Conservation (phyloP, 1,284 basidiomycete species). For the Pascua sp. region DNA sequence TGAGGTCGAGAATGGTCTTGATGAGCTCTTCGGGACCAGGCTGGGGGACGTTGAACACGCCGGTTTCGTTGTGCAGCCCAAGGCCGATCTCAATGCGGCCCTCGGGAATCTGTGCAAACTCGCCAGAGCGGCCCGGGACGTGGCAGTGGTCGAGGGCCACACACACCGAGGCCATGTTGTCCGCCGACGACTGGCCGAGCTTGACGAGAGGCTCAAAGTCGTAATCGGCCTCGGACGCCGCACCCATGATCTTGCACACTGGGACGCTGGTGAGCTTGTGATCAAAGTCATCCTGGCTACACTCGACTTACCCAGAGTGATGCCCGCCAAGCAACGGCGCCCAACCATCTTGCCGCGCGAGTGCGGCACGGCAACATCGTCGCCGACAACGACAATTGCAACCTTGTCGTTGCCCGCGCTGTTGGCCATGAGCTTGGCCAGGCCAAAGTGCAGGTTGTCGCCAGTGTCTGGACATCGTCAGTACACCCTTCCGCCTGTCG, state of each 20-base stretch:
- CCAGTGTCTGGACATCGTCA: slow-evolving; percentile 39
- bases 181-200: slow-evolving; percentile 36
- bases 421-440: slow-evolving; percentile 30
- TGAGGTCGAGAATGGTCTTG: slow-evolving; percentile 35
- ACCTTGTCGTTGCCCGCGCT: slow-evolving; percentile 46
- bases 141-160: slow-evolving; percentile 54
- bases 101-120: slow-evolving; percentile 46
- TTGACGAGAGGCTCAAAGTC: slow-evolving; percentile 34
- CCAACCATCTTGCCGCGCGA: slow-evolving; percentile 52
- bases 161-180: slow-evolving; percentile 51
- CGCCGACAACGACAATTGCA: slow-evolving; percentile 52
- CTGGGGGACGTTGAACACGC: slow-evolving; percentile 43
- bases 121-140: slow-evolving; percentile 51
- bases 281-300: not conserved
- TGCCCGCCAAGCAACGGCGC: slow-evolving; percentile 51
- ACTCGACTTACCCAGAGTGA: slow-evolving; percentile 42
- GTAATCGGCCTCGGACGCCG: slow-evolving; percentile 37
- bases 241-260: slow-evolving; percentile 48
- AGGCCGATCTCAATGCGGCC: slow-evolving; percentile 53
- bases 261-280: not conserved
- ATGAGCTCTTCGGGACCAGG: slow-evolving; percentile 40
- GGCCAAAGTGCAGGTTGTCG: slow-evolving; percentile 54
- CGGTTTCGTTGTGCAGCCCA: slow-evolving; percentile 55
- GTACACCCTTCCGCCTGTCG: not conserved
- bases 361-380: slow-evolving; percentile 53